These are phyloP conservation scores for Didymella segeticola DNA, from an alignment of 2,329 filamentous ascomycete species.

Conservation along the genomic window DNA sequence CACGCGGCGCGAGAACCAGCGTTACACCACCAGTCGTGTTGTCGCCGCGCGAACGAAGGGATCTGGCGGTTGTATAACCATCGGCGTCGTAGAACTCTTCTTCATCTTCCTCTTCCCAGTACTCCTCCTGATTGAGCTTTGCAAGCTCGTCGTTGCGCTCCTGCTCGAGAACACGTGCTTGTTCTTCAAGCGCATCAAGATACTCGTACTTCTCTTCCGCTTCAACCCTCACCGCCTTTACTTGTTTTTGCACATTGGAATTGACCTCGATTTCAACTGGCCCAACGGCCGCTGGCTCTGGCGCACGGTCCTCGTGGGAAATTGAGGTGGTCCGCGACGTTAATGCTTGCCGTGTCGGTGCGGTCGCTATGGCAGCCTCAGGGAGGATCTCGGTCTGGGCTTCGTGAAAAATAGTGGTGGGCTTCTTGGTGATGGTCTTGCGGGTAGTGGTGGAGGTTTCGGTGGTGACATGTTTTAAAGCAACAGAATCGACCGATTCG, in stretches of 20 bases:
- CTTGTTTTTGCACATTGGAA: constrained; percentile 13
- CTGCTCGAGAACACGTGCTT: constrained; percentile 45
- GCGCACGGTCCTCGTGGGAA: constrained; percentile 31
- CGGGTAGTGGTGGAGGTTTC: constrained; percentile 48
- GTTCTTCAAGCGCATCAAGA: constrained; percentile 47
- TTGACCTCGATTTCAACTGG: constrained; percentile 17
- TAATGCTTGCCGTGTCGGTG: constrained; percentile 31
- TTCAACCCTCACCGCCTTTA: constrained; percentile 27
- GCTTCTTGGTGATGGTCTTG: constrained; percentile 60
- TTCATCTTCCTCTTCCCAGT: constrained; percentile 75
- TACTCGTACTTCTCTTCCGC: constrained; percentile 43
- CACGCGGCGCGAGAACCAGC: constrained; percentile 73
- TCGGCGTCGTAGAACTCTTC: constrained; percentile 77
- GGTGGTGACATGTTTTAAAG: constrained; percentile 31
- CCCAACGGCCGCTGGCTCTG: constrained; percentile 25
- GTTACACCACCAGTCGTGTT: constrained; percentile 72
- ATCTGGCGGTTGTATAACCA: constrained; percentile 76
- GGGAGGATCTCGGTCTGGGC: constrained; percentile 26
- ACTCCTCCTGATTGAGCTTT: constrained; percentile 68
- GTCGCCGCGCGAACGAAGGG: constrained; percentile 76
- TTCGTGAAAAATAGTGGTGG: constrained; percentile 63
- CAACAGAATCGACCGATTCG: constrained; percentile 25
- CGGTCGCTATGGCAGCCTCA: constrained; percentile 24
- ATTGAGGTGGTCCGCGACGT: constrained; percentile 32
- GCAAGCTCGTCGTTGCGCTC: constrained; percentile 47